Evolutionary conservation across 2,329 filamentous ascomycete species (phyloP), one percentile per base, ranked within the genome.

Genomic region (Aspergillus candidus): DNA sequence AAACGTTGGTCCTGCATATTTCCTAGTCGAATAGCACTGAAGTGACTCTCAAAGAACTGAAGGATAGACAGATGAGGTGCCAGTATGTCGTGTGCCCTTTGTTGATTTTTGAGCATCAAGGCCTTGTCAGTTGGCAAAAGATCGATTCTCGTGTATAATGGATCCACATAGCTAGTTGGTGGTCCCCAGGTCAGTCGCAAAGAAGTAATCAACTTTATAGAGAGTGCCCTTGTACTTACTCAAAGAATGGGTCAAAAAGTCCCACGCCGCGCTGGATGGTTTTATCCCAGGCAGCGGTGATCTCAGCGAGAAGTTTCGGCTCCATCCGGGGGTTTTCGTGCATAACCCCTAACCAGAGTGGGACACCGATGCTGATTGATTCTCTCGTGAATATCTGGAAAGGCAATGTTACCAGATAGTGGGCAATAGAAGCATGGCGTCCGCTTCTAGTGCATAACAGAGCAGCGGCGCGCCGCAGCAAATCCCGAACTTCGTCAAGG

Each of bases 301-400:
- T 87, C 62, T 94, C 88, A 41, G 82, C 83, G 29, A 98, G 70
- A 44, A 99, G 81, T 48, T 89, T 83, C 7, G 91, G 79, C 65
- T 95, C 89, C 67, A 96, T 83, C 44, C 80, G 79, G 3, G 90
- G 87, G 58, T 95, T 97, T 64, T 98, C 93, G 57, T 97, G 93
- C 59, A 97, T 94, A 11, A 97, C 87, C 18, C 93, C 93, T 48
- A 96, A 81, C 93, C 93, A 99, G 6, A 98, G 73, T 4, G 93
- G 96, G 31, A 96, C 86, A 5, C 93, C 94, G 40, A 97, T 80
- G 62, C 95, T 94, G 63, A 98, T 93, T 2, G 90, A 93, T 59
- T 94, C 86, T 63, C 94, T 95, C 4, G 86, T 94, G 63, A 98
- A 97, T 37, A 95, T 80, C 33, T 81, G 79, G 66, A 98, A 98